Percentiles rank a stretch among this genome's conserved stretches.
These are phyloP conservation scores for Cryptomeria japonica DNA, from an alignment of 75 land plant genomes.

Conservation along the genomic window DNA sequence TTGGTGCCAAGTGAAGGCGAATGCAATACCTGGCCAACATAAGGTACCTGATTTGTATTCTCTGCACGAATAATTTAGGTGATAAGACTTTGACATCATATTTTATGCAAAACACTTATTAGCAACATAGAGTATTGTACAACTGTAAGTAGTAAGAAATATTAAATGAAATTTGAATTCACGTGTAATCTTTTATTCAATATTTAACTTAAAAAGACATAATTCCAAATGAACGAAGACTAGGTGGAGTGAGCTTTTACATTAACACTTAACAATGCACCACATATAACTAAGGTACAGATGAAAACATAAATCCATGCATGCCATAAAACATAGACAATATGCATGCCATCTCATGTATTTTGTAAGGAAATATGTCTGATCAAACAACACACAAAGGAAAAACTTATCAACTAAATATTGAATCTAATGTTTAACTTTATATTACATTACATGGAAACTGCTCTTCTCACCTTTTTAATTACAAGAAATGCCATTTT, in stretches of 20 bases:
- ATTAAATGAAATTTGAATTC: not conserved
- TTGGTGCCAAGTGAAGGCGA: not conserved
- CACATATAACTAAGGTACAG: not conserved
- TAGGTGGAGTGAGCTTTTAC: not conserved
- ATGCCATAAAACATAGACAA: too few relatives aligned
- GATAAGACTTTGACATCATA: not conserved
- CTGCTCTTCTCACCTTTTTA: too few relatives aligned
- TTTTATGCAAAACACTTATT: not conserved
- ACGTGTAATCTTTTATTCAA: not conserved
- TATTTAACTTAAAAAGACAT: not conserved
- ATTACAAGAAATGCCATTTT: too few relatives aligned
- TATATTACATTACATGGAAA: too few relatives aligned
- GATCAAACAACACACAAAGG: too few relatives aligned
- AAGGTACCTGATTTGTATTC: not conserved
- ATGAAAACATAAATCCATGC: not conserved
- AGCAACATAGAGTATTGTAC: not conserved
- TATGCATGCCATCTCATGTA: not conserved
- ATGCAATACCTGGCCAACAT: conserved; percentile 1
- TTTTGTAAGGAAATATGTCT: not conserved
- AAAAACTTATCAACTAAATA: too few relatives aligned
- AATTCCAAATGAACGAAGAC: not conserved
- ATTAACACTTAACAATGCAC: not conserved
- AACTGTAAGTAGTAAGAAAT: not conserved
- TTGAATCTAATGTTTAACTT: too few relatives aligned
- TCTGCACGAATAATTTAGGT: not conserved